These are phyloP conservation scores for Phytophthora citrophthora DNA, from an alignment of 352 stramenopile genomes.

Conservation along the genomic window DNA sequence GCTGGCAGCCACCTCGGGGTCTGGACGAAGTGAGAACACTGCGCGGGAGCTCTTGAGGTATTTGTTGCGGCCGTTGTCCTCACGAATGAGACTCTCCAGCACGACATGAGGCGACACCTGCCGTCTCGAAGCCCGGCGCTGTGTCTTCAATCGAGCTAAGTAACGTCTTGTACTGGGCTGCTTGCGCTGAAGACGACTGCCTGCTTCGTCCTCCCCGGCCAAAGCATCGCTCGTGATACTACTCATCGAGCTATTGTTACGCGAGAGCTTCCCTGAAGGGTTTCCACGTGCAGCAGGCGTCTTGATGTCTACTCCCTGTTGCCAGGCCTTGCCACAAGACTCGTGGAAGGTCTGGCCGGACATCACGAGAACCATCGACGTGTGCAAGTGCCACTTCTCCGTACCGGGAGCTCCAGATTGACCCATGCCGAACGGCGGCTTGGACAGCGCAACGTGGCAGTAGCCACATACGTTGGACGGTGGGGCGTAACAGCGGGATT, in stretches of 20 bases:
- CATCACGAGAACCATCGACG: constrained; percentile 84
- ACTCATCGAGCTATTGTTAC: constrained; percentile 53
- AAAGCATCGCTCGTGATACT: constrained; percentile 36
- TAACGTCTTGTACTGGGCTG: constrained; percentile 84
- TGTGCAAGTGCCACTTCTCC: constrained; percentile 88
- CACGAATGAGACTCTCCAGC: constrained; percentile 79
- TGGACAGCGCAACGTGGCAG: constrained; percentile 82
- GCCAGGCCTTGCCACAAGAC: constrained; percentile 86
- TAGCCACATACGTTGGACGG: constrained; percentile 82
- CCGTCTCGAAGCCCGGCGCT: constrained; percentile 63
- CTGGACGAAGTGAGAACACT: constrained; percentile 73
- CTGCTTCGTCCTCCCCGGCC: constrained; percentile 56
- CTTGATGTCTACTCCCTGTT: constrained; percentile 78
- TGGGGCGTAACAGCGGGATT: constrained; percentile 73
- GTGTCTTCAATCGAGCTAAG: constrained; percentile 78
- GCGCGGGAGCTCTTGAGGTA: constrained; percentile 85
- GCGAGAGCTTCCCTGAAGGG: constrained; percentile 37
- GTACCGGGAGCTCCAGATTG: constrained; percentile 65
- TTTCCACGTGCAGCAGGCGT: constrained; percentile 34
- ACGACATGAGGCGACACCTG: constrained; percentile 78
- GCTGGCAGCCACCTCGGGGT: constrained; percentile 72
- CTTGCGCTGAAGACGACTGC: constrained; percentile 69
- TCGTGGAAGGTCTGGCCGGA: constrained; percentile 86
- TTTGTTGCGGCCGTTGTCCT: constrained; percentile 82
- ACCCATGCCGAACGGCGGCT: constrained; percentile 86